phyloP scores from a whole-genome alignment of 805 yeast genomes.

The Citeromyces matritensis region DNA sequence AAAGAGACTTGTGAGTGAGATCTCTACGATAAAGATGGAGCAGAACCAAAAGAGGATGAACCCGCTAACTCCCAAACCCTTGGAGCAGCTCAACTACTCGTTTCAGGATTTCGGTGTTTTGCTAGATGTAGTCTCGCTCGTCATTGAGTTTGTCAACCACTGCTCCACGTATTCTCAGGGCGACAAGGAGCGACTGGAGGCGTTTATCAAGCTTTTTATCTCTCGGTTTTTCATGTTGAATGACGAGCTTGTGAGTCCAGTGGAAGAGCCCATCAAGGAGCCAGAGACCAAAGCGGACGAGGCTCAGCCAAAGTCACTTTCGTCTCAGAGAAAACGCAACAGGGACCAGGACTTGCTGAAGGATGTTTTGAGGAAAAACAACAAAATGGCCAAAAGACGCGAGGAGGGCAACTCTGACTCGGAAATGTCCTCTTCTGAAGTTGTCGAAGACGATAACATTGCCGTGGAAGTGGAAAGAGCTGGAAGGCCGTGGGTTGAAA shows the following conservation, averaged over 20 bases:
- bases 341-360: slow-evolving; percentile 35
- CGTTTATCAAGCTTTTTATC: slow-evolving; percentile 56
- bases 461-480: slow-evolving; percentile 16
- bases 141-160: slow-evolving; percentile 50
- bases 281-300: slow-evolving; percentile 7
- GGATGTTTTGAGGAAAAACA: slow-evolving; percentile 44
- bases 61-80: slow-evolving; percentile 80
- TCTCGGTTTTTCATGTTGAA: slow-evolving; percentile 57
- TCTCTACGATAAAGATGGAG: slow-evolving; percentile 84
- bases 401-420: slow-evolving; percentile 2
- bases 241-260: slow-evolving; percentile 27
- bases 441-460: slow-evolving; percentile 9
- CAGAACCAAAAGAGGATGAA: slow-evolving; percentile 77
- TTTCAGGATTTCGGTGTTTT: slow-evolving; percentile 57
- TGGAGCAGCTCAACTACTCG: slow-evolving; percentile 42
- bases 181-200: slow-evolving; percentile 66
- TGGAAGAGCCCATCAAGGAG: slow-evolving; percentile 6
- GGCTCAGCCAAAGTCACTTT: slow-evolving; percentile 8
- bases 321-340: slow-evolving; percentile 31
- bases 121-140: slow-evolving; percentile 56
- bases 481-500: slow-evolving; percentile 16
- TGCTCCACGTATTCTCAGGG: slow-evolving; percentile 62
- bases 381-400: slow-evolving; percentile 13
- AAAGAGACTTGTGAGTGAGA: slow-evolving; percentile 80
- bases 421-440: slow-evolving; percentile 3